Base-by-base conservation (phyloP, 2,329 filamentous ascomycete genomes). In the Coniochaeta sp. region DNA sequence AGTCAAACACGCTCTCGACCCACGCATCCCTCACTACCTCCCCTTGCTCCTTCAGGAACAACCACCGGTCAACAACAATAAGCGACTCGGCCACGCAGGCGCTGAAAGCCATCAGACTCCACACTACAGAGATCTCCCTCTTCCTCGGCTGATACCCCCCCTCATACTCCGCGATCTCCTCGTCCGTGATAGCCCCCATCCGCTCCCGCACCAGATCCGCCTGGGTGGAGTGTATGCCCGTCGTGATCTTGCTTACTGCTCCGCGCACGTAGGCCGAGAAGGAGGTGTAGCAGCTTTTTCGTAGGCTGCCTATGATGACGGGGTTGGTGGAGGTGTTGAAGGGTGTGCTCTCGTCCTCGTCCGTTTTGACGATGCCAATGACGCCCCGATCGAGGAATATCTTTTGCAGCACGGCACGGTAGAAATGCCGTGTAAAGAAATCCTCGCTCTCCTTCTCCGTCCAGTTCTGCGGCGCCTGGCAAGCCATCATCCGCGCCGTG, bases 401-500 rank as follows among this genome's bases (percentile, higher is more conserved):
- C 53, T 87, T 87, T 67, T 99, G 94, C 20, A 97, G 74, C 0
- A 97, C 76, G 0, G 94, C 89, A 42, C 94, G 87, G 73, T 87
- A 99, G 69, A 94, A 96, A 67, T 99, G 94, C 0, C 92, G 81
- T 0, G 85, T 89, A 73, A 99, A 97, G 71, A 97, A 99, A 7
- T 75, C 77, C 49, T 91, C 86, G 65, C 89, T 95, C 55, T 96
- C 91, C 26, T 78, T 73, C 22, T 76, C 74, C 2, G 87, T 87
- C 94, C 94, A 99, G 71, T 99, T 99, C 54, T 85, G 78, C 1
- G 94, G 91, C 7, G 94, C 94, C 71, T 99, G 94, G 48, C 95
- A 91, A 3, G 92, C 92, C 92, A 97, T 96, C 87, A 96, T 96
- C 42, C 94, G 83, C 1, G 94, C 91, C 4, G 94, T 99, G 64